These are phyloP conservation scores for Trypanosoma brucei DNA, from an alignment of 208 protist genomes.

Conservation along the genomic window DNA sequence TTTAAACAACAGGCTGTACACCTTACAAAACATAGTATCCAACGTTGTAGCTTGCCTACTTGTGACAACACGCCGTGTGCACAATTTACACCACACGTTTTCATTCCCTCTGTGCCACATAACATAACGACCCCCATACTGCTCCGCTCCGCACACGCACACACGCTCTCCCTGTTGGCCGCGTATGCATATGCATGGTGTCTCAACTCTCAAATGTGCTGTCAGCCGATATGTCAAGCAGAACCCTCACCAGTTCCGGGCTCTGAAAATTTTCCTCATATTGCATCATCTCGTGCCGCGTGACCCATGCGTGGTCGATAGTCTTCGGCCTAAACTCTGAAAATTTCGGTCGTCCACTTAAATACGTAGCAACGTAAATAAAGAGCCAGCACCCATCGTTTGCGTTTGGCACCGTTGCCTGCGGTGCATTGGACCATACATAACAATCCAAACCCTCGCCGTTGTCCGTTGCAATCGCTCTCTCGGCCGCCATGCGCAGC, in stretches of 20 bases:
- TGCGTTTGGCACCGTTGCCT: conserved; percentile 40
- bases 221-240: conserved; percentile 71
- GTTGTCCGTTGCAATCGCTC: conserved; percentile 52
- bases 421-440: conserved; percentile 79
- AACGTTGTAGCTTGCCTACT: too few species aligned
- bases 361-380: conserved; percentile 67
- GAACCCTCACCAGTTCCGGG: conserved; percentile 42
- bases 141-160: too few species aligned
- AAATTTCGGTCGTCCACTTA: conserved; percentile 69
- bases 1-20: too few species aligned
- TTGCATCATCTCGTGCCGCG: conserved; percentile 58
- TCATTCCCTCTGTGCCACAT: too few species aligned
- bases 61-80: too few species aligned
- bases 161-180: too few species aligned
- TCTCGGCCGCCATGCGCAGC: conserved; percentile 68
- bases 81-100: too few species aligned
- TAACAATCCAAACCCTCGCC: conserved; percentile 53
- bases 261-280: conserved; percentile 61
- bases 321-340: conserved; percentile 35
- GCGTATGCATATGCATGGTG: too few species aligned
- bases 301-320: conserved; percentile 79
- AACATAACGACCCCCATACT: too few species aligned
- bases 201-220: conserved; percentile 50
- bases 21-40: too few species aligned
- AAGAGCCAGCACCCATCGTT: conserved; percentile 50